phyloP scores from a whole-genome alignment of 306 rosid species.

The Carpinus viminea region DNA sequence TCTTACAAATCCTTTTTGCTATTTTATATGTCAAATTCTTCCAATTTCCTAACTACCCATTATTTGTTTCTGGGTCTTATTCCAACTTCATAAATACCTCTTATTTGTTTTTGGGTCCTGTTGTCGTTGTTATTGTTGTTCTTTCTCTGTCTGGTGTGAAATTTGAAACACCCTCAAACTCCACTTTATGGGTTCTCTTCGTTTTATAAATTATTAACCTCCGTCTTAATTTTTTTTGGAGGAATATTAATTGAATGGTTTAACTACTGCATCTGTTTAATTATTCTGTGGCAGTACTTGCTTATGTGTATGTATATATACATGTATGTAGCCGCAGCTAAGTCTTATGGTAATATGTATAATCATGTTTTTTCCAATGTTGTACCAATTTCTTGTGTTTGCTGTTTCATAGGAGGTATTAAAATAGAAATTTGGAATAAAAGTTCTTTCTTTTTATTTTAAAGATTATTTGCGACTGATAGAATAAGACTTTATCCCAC shows the following conservation, averaged over 20 bases:
- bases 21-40: background rate
- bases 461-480: background rate
- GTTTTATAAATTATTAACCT: background rate
- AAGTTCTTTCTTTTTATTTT: background rate
- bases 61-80: background rate
- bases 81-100: background rate
- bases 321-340: too few species aligned
- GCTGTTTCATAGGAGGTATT: too few species aligned
- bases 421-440: background rate
- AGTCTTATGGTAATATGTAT: too few species aligned
- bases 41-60: background rate
- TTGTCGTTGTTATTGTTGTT: background rate
- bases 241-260: too few species aligned
- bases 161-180: background rate
- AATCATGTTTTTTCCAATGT: too few species aligned
- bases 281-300: background rate
- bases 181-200: background rate
- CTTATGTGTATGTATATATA: background rate
- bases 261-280: background rate
- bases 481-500: background rate
- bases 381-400: background rate
- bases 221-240: too few species aligned
- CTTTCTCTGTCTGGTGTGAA: background rate
- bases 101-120: too few species aligned
- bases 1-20: background rate